Evolutionary conservation across 176 grass and related monocot genomes (phyloP).

Genomic region (Saccharum officinarum): DNA sequence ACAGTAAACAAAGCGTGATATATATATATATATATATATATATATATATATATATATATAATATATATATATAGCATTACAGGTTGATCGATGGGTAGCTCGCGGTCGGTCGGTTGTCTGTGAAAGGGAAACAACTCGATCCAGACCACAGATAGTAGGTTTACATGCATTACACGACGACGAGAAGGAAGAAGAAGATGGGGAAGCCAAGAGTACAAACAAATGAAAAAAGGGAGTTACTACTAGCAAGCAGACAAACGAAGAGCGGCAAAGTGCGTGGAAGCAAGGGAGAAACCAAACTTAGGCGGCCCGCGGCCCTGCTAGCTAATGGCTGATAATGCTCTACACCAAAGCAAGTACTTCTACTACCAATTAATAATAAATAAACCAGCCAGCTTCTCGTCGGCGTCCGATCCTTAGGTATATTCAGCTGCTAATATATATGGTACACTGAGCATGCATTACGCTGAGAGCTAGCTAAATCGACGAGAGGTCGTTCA

Average conservation of each 20-base stretch:
- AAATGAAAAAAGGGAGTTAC: background rate
- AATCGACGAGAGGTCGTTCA: background rate
- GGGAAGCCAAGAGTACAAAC: background rate
- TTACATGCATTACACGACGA: slow-evolving; percentile 25
- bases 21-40: background rate
- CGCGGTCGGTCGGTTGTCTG: slow-evolving; percentile 84
- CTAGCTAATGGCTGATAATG: background rate
- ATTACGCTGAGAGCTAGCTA: background rate
- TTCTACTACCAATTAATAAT: background rate
- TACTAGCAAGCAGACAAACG: background rate
- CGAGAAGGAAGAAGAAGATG: background rate
- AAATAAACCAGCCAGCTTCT: slow-evolving; percentile 15
- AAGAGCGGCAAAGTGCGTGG: background rate
- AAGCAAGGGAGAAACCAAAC: background rate
- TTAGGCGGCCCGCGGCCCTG: background rate
- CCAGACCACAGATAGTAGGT: slow-evolving; percentile 41
- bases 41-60: too few species aligned
- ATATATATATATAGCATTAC: too few species aligned
- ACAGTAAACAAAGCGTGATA: background rate
- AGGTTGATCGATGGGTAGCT: slow-evolving; percentile 38
- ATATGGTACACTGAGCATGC: slow-evolving; percentile 2
- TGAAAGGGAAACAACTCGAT: slow-evolving; percentile 65
- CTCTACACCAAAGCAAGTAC: slow-evolving; percentile 8
- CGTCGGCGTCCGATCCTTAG: background rate
- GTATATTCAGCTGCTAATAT: background rate